phyloP scores from a whole-genome alignment of 2,329 filamentous ascomycete genomes.

The Botryotinia convoluta region DNA sequence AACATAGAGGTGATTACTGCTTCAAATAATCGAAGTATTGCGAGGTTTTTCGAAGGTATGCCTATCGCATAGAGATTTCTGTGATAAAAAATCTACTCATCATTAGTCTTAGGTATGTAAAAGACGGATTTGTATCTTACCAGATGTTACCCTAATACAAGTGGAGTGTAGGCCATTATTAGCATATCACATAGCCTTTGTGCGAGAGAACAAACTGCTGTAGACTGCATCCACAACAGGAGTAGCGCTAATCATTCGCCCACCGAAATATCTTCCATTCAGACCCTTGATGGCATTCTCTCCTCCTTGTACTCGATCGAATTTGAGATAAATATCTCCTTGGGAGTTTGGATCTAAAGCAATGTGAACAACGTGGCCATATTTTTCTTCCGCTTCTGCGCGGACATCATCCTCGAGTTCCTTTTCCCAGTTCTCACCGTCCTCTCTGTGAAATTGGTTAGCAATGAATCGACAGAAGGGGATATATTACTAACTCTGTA shows the following conservation, averaged over 20 bases:
- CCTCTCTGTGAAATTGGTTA: constrained; percentile 62
- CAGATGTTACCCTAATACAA: constrained; percentile 33
- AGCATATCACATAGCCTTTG: constrained; percentile 68
- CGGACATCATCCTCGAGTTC: constrained; percentile 93
- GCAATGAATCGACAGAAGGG: constrained; percentile 19
- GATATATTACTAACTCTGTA: constrained; percentile 66
- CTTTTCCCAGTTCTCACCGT: constrained; percentile 84
- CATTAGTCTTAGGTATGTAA: constrained; percentile 4
- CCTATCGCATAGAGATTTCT: constrained; percentile 19
- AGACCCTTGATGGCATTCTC: constrained; percentile 97
- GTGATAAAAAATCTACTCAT: constrained; percentile 20
- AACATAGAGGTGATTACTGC: background rate
- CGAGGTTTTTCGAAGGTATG: constrained; percentile 6
- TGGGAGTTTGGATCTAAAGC: constrained; percentile 88
- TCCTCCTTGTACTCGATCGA: constrained; percentile 90
- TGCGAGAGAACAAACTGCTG: constrained; percentile 90
- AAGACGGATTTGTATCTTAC: constrained; percentile 23
- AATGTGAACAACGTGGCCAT: constrained; percentile 97
- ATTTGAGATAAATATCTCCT: constrained; percentile 98
- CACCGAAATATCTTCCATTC: constrained; percentile 94
- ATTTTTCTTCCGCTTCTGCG: constrained; percentile 89
- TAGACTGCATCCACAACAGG: constrained; percentile 98
- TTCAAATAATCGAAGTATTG: background rate
- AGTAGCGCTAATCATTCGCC: constrained; percentile 86
- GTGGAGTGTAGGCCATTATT: constrained; percentile 32